Base-by-base conservation (phyloP, 345 rosid species). In the Dovyalis caffra region DNA sequence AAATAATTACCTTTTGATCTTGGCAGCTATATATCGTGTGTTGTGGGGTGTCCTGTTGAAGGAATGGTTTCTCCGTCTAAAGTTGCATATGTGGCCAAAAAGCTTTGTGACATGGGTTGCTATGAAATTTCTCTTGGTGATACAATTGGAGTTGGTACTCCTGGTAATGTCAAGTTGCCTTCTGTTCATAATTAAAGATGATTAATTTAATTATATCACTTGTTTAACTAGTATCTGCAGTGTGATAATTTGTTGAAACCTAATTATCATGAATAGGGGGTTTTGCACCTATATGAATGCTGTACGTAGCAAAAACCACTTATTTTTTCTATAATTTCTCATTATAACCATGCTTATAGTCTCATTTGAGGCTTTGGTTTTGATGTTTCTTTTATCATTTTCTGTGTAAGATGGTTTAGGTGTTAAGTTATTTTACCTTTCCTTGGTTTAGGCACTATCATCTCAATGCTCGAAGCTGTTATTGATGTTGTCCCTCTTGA, bases 11-110 rank as follows among this genome's bases (percentile, higher is more conserved):
- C 66, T 31, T 70, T 68, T 37, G 68, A 81, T 31, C 77, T 51
- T 81, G 57, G 65, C 68, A 95, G 98, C 84, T 95, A 95, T 77
- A 98, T 95, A 43, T 95, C 99, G 7, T 95, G 99, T 64, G 99
- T 81, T 71, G 87, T 89, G 34, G 99, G 96, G 35, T 93, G 99
- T 88, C 98, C 99, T 35, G 90, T 80, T 62, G 98, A 95, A 53
- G 80, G 80, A 71, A 58, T 47, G 14, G 32, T 77, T 64, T 33
- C 75, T 53, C 75, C 75, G 26, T 81, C 96, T 70, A 89, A 88
- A 80, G 98, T 95, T 69, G 98, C 96, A 58, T 87, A 83, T 83
- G 96, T 93, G 74, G 98, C 96, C 38, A 95, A 89, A 84, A 94
- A 88, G 76, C 97, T 95, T 70, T 79, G 89, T 72, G 88, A 88